Base-by-base conservation (phyloP, 129 eudicot species). In the Apium graveolens region DNA sequence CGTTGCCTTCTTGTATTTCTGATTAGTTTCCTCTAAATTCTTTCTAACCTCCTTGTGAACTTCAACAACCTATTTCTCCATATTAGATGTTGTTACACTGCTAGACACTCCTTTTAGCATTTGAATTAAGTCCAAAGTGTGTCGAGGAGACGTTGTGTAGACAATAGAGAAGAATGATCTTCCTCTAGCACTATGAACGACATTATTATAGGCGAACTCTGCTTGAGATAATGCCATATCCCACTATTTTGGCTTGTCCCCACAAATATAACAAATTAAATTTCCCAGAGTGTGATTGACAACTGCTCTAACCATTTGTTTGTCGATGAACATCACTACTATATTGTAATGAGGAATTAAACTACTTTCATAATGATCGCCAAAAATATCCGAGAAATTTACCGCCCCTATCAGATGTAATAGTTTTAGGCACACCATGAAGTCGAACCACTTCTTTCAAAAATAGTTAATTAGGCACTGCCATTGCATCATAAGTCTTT, bases 171-270 rank as follows among this genome's bases (percentile, higher is more conserved):
- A n/a, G n/a, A n/a, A n/a, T n/a, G n/a, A n/a, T n/a, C n/a, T n/a
- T n/a, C n/a, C 11, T 62, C 24, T 78, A 17, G 60, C 45, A 32
- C 49, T 57, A 26, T 53, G 80, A 35, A 78, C 73, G 5, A 1
- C 69, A 55, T 51, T 34, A 49, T 62, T 78, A 16, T 29, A 78
- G 4, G 73, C 51, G 26, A 78, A 78, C 18, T 53, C 73, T 4
- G n/a, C 74, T 29, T 35, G 73, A 11, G 72, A 11, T 7, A 78
- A 37, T 4, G 73, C 51, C 39, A 60, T n/a, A n/a, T n/a, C n/a
- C n/a, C n/a, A n/a, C n/a, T n/a, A n/a, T n/a, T n/a, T n/a, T n/a
- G n/a, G n/a, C n/a, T n/a, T n/a, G n/a, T n/a, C n/a, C n/a, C n/a
- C n/a, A n/a, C n/a, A n/a, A n/a, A n/a, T n/a, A n/a, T 12, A 39